A percentile compares a stretch with the other conserved stretches of the same genome.
phyloP scores from a whole-genome alignment of 2,329 filamentous ascomycete genomes.

The Fusarium vanettenii region DNA sequence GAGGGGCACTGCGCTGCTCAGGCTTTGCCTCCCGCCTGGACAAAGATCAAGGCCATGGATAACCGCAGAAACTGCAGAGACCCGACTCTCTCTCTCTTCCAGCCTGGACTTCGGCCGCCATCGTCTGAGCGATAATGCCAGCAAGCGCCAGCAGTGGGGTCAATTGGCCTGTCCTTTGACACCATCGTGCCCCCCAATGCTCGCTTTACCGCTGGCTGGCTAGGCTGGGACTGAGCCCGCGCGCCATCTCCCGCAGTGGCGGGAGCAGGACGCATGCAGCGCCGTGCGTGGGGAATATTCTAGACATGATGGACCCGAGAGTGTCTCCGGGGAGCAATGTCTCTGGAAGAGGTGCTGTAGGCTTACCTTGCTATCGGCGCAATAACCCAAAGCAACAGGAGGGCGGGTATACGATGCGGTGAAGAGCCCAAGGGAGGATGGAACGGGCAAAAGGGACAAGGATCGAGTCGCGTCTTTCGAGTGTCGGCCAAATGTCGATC shows the following conservation, averaged over 20 bases:
- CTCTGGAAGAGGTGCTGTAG: background rate
- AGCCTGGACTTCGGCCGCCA: background rate
- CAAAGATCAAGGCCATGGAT: background rate
- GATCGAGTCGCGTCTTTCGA: conserved; percentile 10
- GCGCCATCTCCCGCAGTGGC: background rate
- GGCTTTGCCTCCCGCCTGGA: background rate
- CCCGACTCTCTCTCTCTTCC: background rate
- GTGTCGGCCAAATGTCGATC: conserved; percentile 30
- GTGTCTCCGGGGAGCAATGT: conserved; percentile 10
- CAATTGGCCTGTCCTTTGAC: conserved; percentile 19
- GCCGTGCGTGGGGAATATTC: background rate
- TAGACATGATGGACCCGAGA: background rate
- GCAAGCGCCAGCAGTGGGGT: conserved; percentile 24
- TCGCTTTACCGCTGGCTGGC: background rate
- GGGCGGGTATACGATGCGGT: conserved; percentile 1
- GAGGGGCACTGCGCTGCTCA: conserved; percentile 15
- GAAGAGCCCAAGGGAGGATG: background rate
- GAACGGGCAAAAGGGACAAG: background rate
- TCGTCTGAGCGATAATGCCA: background rate
- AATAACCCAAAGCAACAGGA: background rate
- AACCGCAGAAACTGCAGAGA: background rate
- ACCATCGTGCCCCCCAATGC: conserved; percentile 22
- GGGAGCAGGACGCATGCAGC: background rate
- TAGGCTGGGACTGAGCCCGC: background rate
- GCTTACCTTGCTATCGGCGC: conserved; percentile 27